Percentiles rank a stretch among this genome's conserved stretches.
These are phyloP conservation scores for Chrysosporium queenslandicum DNA, from an alignment of 2,329 filamentous ascomycete genomes.

Conservation along the genomic window DNA sequence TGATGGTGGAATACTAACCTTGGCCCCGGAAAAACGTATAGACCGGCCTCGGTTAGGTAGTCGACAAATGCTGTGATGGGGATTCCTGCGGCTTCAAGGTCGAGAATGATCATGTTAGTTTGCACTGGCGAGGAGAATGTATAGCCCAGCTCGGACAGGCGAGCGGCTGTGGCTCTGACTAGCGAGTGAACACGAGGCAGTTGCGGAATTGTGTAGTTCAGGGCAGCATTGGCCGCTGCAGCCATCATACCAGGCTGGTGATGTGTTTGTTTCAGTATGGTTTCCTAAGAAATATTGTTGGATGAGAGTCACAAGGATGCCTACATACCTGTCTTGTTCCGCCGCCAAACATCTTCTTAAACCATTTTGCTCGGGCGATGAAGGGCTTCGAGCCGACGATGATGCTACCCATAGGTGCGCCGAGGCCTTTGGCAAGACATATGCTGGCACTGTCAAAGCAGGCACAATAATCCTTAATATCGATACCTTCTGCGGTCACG, in stretches of 20 bases:
- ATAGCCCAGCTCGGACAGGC: conserved; percentile 19
- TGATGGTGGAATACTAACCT: conserved; percentile 25
- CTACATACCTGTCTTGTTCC: conserved; percentile 19
- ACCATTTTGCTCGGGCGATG: conserved; percentile 25
- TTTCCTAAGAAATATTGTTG: too few species aligned
- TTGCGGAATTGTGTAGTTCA: conserved; percentile 21
- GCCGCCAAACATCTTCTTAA: conserved; percentile 26
- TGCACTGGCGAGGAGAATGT: conserved; percentile 21
- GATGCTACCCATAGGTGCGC: conserved; percentile 23
- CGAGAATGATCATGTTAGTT: conserved; percentile 24
- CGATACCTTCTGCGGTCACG: conserved; percentile 20
- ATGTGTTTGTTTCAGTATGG: not conserved
- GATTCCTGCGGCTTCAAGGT: conserved; percentile 20
- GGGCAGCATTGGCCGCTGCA: conserved; percentile 20
- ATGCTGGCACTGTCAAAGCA: conserved; percentile 29
- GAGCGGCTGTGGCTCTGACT: conserved; percentile 18
- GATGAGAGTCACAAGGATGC: not conserved
- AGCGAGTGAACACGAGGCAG: conserved; percentile 21
- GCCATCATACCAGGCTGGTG: conserved; percentile 25
- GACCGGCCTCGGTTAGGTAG: conserved; percentile 19
- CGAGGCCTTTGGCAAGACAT: conserved; percentile 23
- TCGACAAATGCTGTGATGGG: conserved; percentile 18
- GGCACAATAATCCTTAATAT: conserved; percentile 24
- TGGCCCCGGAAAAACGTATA: conserved; percentile 20
- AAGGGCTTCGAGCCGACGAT: conserved; percentile 23